phyloP scores from a whole-genome alignment of 345 rosid genomes.

The Arabidopsis suecica region DNA sequence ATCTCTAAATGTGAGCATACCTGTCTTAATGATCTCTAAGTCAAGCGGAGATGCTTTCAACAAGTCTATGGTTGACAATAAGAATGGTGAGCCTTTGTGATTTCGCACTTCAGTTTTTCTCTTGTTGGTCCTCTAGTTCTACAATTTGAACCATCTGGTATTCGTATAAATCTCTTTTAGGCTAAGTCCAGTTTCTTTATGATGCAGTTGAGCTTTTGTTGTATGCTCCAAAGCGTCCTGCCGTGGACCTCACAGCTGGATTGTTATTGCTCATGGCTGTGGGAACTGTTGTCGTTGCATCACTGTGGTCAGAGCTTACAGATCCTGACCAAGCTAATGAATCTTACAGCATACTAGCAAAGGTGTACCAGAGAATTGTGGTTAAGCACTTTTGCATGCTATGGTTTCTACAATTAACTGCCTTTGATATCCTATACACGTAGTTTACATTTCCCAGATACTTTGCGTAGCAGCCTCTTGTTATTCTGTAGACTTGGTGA shows the following conservation, averaged over 20 bases:
- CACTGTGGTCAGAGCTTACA: conserved; percentile 74
- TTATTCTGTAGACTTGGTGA: conserved; percentile 1
- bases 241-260: conserved; percentile 66
- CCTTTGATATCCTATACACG: conserved; percentile 19
- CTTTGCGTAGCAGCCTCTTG: background rate
- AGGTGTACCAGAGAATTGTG: conserved; percentile 53
- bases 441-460: conserved; percentile 13
- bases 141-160: background rate
- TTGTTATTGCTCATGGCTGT: conserved; percentile 93
- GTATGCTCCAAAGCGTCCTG: conserved; percentile 84
- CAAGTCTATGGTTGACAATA: conserved; percentile 56
- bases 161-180: conserved; percentile 16
- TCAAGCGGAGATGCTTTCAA: conserved; percentile 69
- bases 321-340: conserved; percentile 59
- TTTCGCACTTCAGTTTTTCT: conserved; percentile 13
- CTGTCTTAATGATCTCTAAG: conserved; percentile 79
- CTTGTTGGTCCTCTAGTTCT: background rate
- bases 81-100: conserved; percentile 43
- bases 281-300: conserved; percentile 80
- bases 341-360: conserved; percentile 75
- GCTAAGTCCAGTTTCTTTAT: conserved; percentile 17
- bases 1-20: conserved; percentile 68
- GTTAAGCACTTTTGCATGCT: background rate
- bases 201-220: conserved; percentile 79
- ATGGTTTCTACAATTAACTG: background rate